Evolutionary conservation across 2,329 filamentous ascomycete genomes (phyloP), one percentile per base, ranked within the genome.

Genomic region (Cladobotryum protrusum): DNA sequence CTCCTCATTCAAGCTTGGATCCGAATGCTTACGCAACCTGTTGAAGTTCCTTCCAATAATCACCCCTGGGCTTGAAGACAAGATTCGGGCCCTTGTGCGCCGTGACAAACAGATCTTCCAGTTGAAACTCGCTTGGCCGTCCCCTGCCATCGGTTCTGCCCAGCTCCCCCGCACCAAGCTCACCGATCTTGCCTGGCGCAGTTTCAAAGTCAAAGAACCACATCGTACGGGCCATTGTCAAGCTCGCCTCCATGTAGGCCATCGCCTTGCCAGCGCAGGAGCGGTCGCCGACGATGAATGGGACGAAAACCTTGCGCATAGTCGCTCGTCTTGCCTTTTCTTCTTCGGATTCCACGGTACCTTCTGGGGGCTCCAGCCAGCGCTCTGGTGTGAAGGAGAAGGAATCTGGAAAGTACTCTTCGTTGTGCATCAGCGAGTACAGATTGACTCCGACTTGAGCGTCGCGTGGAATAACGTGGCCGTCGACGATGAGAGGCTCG

Each of bases 281-380:
- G n/a, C 41, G 18, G 20, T 43, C 41, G 29, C 41, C 41, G 14
- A 43, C 24, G 12, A 43, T 15, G 29, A 43, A 43, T 7, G 41
- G 41, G 18, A 24, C 29, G 15, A 43, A 43, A 7, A 33, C 41
- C 17, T 32, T 43, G 41, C 41, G 41, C 41, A 43, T 43, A 15
- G 41, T 43, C 2, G 41, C 41, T 15, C 41, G 19, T n/a, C 13
- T 15, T 9, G 41, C 29, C 41, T 43, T 32, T 8, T 43, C 41
- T 9, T 15, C 20, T 3, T 43, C 41, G 9, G 41, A 32, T 24
- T 43, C 41, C n/a, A 24, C 20, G 13, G 19, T 32, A 11, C 20
- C 20, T 42, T 50, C 48, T 18, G 44, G 44, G 37, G 32, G n/a
- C 17, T 53, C 24, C 15, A 52, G 43, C 51, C 51, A 53, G n/a